Percentiles rank a stretch among this genome's conserved stretches.
These are phyloP conservation scores for Aspergillus ostianus DNA, from an alignment of 495 filamentous ascomycete genomes.

Conservation along the genomic window DNA sequence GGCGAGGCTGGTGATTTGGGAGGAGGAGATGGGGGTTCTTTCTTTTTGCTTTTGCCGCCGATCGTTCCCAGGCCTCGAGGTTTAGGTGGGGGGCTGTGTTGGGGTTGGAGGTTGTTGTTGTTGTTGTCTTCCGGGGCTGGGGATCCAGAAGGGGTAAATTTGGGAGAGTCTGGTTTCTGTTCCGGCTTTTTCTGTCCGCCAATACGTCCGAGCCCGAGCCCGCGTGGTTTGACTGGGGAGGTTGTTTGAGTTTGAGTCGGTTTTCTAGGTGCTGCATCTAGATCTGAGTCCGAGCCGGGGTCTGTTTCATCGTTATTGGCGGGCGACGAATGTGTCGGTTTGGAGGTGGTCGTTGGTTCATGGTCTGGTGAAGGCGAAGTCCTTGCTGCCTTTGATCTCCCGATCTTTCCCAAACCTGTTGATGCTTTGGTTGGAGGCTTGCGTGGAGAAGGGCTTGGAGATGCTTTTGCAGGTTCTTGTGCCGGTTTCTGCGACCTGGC, in stretches of 20 bases:
- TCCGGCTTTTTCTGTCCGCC: background rate
- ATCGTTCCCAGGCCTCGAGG: conserved; percentile 17
- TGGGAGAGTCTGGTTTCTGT: background rate
- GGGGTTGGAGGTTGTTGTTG: background rate
- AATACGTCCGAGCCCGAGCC: conserved; percentile 4
- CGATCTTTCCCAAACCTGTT: conserved; percentile 20
- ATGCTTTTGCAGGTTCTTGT: conserved; percentile 2
- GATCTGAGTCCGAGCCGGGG: conserved; percentile 10
- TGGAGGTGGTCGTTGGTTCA: background rate
- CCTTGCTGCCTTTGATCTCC: conserved; percentile 13
- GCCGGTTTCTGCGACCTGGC: conserved; percentile 3
- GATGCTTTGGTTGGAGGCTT: conserved; percentile 15
- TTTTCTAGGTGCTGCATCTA: background rate
- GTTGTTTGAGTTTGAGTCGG: background rate
- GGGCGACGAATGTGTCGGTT: background rate
- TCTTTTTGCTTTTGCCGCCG: conserved; percentile 17
- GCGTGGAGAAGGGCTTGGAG: conserved; percentile 6
- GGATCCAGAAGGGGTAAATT: background rate
- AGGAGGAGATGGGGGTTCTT: conserved; percentile 5
- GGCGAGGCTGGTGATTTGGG: conserved; percentile 3
- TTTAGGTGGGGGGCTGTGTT: conserved; percentile 7
- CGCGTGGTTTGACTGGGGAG: conserved; percentile 5
- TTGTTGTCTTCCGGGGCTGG: background rate
- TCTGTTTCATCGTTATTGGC: conserved; percentile 14
- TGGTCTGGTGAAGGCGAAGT: conserved; percentile 8